Conservation (phyloP, 495 filamentous ascomycete genomes). For the Lasiosphaeria miniovina region DNA sequence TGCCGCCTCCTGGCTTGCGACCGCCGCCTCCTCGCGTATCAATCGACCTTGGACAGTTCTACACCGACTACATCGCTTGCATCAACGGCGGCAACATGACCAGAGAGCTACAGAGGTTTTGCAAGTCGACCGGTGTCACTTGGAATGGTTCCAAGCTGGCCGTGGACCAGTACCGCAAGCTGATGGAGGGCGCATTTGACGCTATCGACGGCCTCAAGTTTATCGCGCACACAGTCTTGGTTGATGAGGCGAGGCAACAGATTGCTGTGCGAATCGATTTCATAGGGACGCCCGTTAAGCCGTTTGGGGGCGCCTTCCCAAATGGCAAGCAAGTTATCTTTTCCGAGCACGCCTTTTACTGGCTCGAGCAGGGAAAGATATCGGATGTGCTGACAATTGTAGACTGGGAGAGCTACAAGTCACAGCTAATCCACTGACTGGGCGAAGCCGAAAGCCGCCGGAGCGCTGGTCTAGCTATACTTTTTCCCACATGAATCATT, state of each 20-base stretch:
- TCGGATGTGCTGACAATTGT: constrained; percentile 33
- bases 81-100: constrained; percentile 31
- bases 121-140: constrained; percentile 21
- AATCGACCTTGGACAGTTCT: constrained; percentile 19
- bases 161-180: constrained; percentile 22
- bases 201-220: constrained; percentile 29
- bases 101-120: constrained; percentile 24
- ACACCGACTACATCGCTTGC: constrained; percentile 27
- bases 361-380: constrained; percentile 34
- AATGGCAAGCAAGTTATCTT: constrained; percentile 27
- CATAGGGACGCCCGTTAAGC: constrained; percentile 27
- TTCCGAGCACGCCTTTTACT: constrained; percentile 34
- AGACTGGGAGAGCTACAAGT: constrained; percentile 31
- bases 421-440: constrained; percentile 15
- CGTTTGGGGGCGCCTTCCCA: constrained; percentile 17
- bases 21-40: constrained; percentile 19
- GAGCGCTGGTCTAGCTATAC: too few relatives aligned
- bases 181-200: constrained; percentile 27
- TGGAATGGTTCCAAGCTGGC: constrained; percentile 26
- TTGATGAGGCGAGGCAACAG: constrained; percentile 27
- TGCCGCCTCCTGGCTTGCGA: constrained; percentile 7
- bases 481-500: too few relatives aligned
- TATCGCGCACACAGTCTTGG: constrained; percentile 18
- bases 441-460: too few relatives aligned
- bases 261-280: constrained; percentile 30